A percentile compares a stretch with the other conserved stretches of the same genome.
These are phyloP conservation scores for Colletotrichum camelliae DNA, from an alignment of 2,329 filamentous ascomycete genomes.

Conservation along the genomic window DNA sequence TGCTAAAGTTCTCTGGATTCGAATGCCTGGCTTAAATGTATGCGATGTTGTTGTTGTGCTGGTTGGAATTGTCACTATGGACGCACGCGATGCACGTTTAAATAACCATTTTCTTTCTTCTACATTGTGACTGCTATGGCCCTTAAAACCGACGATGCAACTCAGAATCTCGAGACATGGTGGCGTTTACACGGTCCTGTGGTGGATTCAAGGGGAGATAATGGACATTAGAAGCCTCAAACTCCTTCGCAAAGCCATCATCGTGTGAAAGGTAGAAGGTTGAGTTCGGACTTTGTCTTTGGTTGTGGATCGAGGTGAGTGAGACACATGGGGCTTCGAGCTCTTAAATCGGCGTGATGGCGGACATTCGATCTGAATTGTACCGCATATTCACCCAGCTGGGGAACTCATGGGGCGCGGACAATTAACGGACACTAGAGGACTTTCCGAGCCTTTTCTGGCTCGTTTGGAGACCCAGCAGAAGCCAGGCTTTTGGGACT, in stretches of 20 bases:
- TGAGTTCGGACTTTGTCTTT: background rate
- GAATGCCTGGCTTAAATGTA: background rate
- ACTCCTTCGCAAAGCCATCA: background rate
- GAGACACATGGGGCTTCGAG: background rate
- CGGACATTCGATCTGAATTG: background rate
- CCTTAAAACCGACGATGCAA: background rate
- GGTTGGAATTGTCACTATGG: background rate
- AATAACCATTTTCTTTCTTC: background rate
- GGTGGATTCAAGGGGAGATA: background rate
- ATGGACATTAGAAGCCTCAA: background rate
- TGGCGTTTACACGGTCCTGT: background rate
- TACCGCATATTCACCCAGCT: background rate
- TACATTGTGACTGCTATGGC: background rate
- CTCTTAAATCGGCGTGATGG: background rate
- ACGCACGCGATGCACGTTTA: background rate
- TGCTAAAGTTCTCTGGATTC: background rate
- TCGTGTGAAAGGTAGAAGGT: background rate
- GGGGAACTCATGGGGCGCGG: background rate
- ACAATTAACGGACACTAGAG: background rate
- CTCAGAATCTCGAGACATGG: background rate
- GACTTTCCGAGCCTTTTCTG: background rate
- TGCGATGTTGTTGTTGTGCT: background rate
- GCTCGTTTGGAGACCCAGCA: background rate
- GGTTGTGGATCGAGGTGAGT: background rate
- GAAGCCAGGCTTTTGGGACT: background rate